Evolutionary conservation across 345 rosid genomes (phyloP), one percentile per base, ranked within the genome.

Genomic region (Lepidium didymum): DNA sequence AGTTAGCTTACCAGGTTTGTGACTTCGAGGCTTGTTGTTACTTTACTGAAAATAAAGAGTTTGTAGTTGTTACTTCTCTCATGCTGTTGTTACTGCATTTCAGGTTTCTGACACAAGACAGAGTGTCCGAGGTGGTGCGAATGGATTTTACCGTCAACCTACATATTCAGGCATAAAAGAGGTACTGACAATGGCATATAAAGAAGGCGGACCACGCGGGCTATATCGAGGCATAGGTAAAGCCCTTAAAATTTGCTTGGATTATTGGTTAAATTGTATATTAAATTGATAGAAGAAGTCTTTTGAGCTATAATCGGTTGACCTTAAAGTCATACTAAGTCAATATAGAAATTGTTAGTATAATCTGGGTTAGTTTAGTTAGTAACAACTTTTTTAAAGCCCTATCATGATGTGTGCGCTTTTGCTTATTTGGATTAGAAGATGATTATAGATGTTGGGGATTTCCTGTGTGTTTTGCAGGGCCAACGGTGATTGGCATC

Each of bases 1-100:
- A 91, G 76, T 92, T 94, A 64, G 99, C 99, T 54, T 94, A 94
- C 80, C 99, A 94, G 89, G 99, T 87, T 70, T 56, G 64, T 69
- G 18, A 33, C 15, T 34, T 52, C n/a, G 44, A 40, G 8, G 34
- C 45, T 60, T 67, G 27, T 41, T 62, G 37, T 62, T 40, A 23
- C 46, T 56, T 38, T 1, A 7, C 16, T 23, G 51, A 43, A 47
- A 53, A 38, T 18, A 14, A 45, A 38, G 31, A 25, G 9, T 36
- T 3, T 51, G 19, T 36, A 43, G 31, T 18, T n/a, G 36, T 60
- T 44, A 55, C 40, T 56, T 13, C n/a, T 56, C 61, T 75, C 9
- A 75, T 55, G 40, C 10, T 10, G 23, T 63, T 62, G 3, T 10
- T 47, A 23, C 55, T 80, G 70, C 52, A 54, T 77, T 49, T 38